Conservation (phyloP, 352 stramenopile genomes). For the Lagenidium sp. region DNA sequence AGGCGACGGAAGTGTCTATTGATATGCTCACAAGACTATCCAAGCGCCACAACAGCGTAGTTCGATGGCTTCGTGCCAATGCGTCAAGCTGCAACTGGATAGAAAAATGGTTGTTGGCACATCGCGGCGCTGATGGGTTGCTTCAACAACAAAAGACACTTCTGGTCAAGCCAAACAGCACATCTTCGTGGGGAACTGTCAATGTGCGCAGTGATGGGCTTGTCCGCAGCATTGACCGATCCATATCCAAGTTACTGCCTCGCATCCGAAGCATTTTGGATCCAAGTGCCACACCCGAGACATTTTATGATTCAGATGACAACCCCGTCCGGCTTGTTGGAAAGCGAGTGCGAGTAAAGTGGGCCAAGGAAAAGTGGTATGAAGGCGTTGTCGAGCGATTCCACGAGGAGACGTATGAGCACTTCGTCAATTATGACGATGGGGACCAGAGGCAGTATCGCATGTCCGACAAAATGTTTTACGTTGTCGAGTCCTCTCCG, state of each 20-base stretch:
- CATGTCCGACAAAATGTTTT: slow-evolving; percentile 87
- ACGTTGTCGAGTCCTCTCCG: slow-evolving; percentile 67
- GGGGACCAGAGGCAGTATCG: slow-evolving; percentile 82
- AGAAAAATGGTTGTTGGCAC: slow-evolving; percentile 69
- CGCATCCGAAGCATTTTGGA: slow-evolving; percentile 15
- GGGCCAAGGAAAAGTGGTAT: slow-evolving; percentile 88
- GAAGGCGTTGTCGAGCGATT: slow-evolving; percentile 70
- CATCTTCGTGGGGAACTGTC: slow-evolving; percentile 52
- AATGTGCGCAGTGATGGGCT: slow-evolving; percentile 12
- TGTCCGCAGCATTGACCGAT: slow-evolving; percentile 14
- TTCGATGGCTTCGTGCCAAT: slow-evolving; percentile 60
- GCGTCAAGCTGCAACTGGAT: slow-evolving; percentile 64
- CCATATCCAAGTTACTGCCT: slow-evolving; percentile 16
- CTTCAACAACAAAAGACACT: slow-evolving; percentile 67
- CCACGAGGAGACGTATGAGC: slow-evolving; percentile 72
- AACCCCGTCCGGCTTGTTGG: slow-evolving; percentile 76
- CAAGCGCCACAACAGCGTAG: slow-evolving; percentile 60
- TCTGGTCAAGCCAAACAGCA: slow-evolving; percentile 83
- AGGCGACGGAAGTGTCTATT: slow-evolving; percentile 77
- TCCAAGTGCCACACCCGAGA: slow-evolving; percentile 27
- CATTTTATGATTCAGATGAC: slow-evolving; percentile 87
- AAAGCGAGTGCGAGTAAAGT: slow-evolving; percentile 81
- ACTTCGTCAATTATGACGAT: slow-evolving; percentile 81
- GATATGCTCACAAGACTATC: slow-evolving; percentile 80
- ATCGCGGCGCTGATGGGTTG: slow-evolving; percentile 54